These are phyloP conservation scores for Xylaria sp. DNA, from an alignment of 2,329 filamentous ascomycete genomes.

Conservation along the genomic window DNA sequence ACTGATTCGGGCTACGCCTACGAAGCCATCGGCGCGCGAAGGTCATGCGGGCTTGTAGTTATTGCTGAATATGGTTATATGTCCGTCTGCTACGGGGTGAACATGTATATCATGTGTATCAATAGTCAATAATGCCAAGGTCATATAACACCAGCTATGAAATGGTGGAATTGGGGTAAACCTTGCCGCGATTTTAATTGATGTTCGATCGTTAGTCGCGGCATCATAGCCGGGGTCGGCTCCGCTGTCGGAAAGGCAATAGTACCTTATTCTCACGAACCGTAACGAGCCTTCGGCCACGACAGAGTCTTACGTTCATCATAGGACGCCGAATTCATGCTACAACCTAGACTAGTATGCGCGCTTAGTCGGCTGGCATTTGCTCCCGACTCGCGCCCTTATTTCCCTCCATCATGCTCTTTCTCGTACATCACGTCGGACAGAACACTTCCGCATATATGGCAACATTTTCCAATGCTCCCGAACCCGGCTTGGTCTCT, in stretches of 20 bases:
- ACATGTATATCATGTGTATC: background rate
- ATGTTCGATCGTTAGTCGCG: background rate
- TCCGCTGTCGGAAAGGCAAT: background rate
- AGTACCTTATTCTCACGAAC: background rate
- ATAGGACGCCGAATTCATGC: background rate
- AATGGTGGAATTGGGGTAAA: background rate
- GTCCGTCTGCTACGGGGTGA: background rate
- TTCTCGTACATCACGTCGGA: background rate
- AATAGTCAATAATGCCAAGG: background rate
- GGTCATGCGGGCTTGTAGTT: background rate
- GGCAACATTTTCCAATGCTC: too few species aligned
- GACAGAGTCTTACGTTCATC: background rate
- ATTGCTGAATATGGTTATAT: too few species aligned
- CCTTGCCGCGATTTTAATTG: background rate
- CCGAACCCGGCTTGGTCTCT: too few species aligned
- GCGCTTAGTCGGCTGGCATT: background rate
- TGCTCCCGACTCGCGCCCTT: background rate
- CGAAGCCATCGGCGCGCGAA: slow-evolving; percentile 26
- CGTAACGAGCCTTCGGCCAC: background rate
- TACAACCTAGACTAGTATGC: background rate
- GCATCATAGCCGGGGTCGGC: background rate
- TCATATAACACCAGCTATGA: background rate
- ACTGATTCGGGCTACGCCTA: slow-evolving; percentile 42
- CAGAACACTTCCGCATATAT: too few species aligned
- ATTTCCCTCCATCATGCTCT: too few species aligned